A percentile compares a stretch with the other conserved stretches of the same genome.
phyloP scores from a whole-genome alignment of 2,329 filamentous ascomycete species.

The Pseudocercospora fuligena region DNA sequence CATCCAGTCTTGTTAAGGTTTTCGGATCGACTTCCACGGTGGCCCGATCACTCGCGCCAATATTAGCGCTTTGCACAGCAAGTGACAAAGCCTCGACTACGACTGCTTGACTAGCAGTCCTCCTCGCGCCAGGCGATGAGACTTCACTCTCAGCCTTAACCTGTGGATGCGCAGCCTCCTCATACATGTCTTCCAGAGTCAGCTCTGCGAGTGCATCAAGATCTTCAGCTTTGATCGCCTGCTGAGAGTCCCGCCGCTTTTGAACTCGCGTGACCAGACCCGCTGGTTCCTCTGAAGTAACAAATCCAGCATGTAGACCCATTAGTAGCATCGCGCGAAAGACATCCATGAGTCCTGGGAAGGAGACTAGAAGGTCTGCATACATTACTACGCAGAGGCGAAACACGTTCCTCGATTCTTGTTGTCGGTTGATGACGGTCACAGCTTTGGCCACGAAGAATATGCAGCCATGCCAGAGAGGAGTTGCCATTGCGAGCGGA shows the following conservation, averaged over 20 bases:
- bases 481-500: slow-evolving; percentile 10
- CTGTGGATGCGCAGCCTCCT: slow-evolving; percentile 7
- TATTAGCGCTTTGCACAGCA: not conserved
- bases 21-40: not conserved
- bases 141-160: not conserved
- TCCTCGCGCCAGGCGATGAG: not conserved
- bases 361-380: slow-evolving; percentile 15
- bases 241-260: slow-evolving; percentile 2
- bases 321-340: slow-evolving; percentile 9
- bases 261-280: not conserved
- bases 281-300: not conserved
- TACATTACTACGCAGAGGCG: slow-evolving; percentile 12
- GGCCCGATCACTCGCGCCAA: not conserved
- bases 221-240: slow-evolving; percentile 4
- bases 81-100: not conserved
- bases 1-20: not conserved
- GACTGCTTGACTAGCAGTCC: not conserved
- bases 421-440: not conserved
- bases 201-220: not conserved
- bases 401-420: slow-evolving; percentile 5
- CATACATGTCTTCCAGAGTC: not conserved
- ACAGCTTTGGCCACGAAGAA: slow-evolving; percentile 15
- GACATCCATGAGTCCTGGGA: slow-evolving; percentile 12
- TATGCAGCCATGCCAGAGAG: slow-evolving; percentile 12
- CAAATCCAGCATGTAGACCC: slow-evolving; percentile 10